Base-by-base conservation (phyloP, 768 basidiomycete species). In the Fomitopsis pulvina region DNA sequence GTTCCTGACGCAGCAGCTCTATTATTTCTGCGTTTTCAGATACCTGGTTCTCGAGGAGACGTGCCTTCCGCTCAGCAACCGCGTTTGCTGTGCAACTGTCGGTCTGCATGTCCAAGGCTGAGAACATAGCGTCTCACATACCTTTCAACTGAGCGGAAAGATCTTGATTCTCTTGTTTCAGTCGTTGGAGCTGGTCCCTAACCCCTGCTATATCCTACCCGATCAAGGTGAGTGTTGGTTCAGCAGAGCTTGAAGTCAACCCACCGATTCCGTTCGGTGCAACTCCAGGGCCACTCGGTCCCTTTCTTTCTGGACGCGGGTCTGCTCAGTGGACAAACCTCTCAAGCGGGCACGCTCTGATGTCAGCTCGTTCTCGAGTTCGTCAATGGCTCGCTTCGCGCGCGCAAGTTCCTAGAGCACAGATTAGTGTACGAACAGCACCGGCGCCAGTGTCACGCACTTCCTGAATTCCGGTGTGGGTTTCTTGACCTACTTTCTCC, bases 141-240 rank as follows among this genome's bases (percentile, higher is more conserved):
- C 88, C 74, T 68, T 85, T 76, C 39, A 91, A 72, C 51, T 92
- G 87, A 42, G 69, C 73, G 63, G 91, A 88, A 24, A 92, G 71
- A 18, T 79, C 78, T 22, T 80, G 74, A 54, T 85, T 91, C 58
- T 88, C 83, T 51, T 80, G 78, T 66, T 88, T 92, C 64, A 79
- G 70, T 48, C 72, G 74, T 39, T 83, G 78, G 6, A 91, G 64
- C 28, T 92, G 82, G 11, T 74, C 65, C 55, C 80, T 83, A 38
- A 92, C 78, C 45, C 84, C 85, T 22, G 85, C 79, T 78, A 92
- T 88, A 59, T 89, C 87, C 87, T 91, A 56, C 20, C 26, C 7
- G 3, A 7, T 7, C 26, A 44, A 14, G 8, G 37, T 41, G 25
- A 57, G 37, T 18, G 41, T 39, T 12, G 18, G 26, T 2, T 24